These are phyloP conservation scores for Leccinum griseonigrum DNA, from an alignment of 1,284 basidiomycete species.

Conservation along the genomic window DNA sequence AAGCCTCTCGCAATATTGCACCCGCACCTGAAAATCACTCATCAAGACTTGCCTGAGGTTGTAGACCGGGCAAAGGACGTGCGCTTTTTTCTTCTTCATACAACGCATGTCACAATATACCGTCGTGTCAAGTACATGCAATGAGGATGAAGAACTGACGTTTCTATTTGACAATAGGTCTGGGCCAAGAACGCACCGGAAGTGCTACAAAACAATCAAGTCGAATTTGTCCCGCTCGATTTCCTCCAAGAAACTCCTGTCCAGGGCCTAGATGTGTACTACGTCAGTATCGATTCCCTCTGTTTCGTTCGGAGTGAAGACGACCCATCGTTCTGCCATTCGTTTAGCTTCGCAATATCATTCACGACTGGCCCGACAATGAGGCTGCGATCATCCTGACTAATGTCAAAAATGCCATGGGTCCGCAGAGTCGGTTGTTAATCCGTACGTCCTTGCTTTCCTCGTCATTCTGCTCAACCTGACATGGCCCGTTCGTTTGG, in stretches of 20 bases:
- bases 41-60: slow-evolving; percentile 46
- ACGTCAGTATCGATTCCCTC: slow-evolving; percentile 30
- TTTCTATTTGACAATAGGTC: slow-evolving; percentile 21
- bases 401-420: slow-evolving; percentile 24
- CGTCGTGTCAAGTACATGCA: neutral
- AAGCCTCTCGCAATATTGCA: slow-evolving; percentile 40
- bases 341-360: slow-evolving; percentile 27
- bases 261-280: slow-evolving; percentile 43
- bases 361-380: slow-evolving; percentile 27
- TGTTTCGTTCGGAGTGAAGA: neutral
- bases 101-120: neutral
- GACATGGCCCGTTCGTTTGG: neutral
- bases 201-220: slow-evolving; percentile 33
- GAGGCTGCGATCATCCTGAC: slow-evolving; percentile 22
- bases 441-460: slow-evolving; percentile 21
- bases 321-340: neutral
- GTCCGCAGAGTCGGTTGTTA: slow-evolving; percentile 23
- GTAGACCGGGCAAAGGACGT: slow-evolving; percentile 34
- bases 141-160: neutral
- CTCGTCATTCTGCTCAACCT: neutral
- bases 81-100: neutral
- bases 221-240: slow-evolving; percentile 42
- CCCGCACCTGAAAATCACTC: slow-evolving; percentile 40
- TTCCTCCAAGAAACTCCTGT: slow-evolving; percentile 45
- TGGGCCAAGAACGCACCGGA: slow-evolving; percentile 37